These are phyloP conservation scores for Yamadazyma aaseri DNA, from an alignment of 1,139 yeast species.

Conservation along the genomic window DNA sequence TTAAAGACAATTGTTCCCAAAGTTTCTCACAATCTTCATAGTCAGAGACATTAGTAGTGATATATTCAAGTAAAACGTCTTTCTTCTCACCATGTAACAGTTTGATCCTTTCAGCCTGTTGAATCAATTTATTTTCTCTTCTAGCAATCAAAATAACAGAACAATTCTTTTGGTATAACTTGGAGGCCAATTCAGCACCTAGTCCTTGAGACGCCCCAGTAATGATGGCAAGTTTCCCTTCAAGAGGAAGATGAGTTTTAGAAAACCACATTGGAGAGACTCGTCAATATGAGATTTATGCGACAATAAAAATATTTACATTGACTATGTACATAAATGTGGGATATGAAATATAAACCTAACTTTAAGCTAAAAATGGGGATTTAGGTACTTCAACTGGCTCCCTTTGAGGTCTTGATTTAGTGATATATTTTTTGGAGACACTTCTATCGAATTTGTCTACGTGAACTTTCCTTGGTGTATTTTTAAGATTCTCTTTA, in stretches of 20 bases:
- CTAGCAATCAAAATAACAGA: conserved; percentile 75
- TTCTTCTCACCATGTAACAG: conserved; percentile 14
- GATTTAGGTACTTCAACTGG: conserved; percentile 31
- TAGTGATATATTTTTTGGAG: conserved; percentile 38
- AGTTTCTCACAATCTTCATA: conserved; percentile 46
- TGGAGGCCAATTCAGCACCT: conserved; percentile 75
- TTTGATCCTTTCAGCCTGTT: conserved; percentile 48
- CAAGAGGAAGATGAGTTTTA: conserved; percentile 24
- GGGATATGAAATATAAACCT: not conserved
- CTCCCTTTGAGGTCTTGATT: conserved; percentile 26
- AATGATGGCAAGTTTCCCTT: conserved; percentile 65
- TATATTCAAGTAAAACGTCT: conserved; percentile 41
- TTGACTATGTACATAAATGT: conserved; percentile 7
- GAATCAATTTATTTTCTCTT: conserved; percentile 53
- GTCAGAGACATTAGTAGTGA: conserved; percentile 65
- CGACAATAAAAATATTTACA: not conserved
- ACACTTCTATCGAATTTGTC: conserved; percentile 22
- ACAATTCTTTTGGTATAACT: conserved; percentile 57
- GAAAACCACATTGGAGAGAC: conserved; percentile 11
- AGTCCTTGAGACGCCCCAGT: conserved; percentile 97
- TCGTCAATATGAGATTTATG: not conserved
- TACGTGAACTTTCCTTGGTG: conserved; percentile 30
- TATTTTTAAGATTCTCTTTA: conserved; percentile 31
- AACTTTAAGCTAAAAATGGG: conserved; percentile 22
- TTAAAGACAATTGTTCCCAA: conserved; percentile 26